Base-by-base conservation (phyloP, 768 basidiomycete species). In the Lactarius tabidus region DNA sequence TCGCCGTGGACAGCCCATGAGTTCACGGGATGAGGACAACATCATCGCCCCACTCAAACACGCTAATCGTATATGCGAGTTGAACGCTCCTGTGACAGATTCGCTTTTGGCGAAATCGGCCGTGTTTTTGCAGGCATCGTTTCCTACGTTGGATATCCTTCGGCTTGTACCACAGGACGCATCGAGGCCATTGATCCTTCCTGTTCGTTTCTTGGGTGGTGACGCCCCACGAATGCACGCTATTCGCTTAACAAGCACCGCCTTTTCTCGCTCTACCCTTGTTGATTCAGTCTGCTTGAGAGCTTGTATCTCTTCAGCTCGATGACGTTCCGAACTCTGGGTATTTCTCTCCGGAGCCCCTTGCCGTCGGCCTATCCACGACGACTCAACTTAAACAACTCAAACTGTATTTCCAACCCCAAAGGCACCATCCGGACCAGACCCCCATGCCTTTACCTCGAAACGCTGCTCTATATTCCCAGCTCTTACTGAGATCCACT, bases 41-140 rank as follows among this genome's bases (percentile, higher is more conserved):
- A 2, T 60, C 15, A 33, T 65, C 2, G 20, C 43, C 17, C 59
- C 53, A 26, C 64, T 65, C 23, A n/a, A 61, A 14, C 55, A 66
- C 18, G 20, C 38, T 5, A 33, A 43, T 6, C 60, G 65, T 6
- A 28, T 66, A 23, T n/a, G 18, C 12, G 29, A 39, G 26, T 20
- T 66, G 18, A 23, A 51, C 20, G 45, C 62, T 35, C 26, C 20
- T 15, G 2, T 57, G 31, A 14, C 48, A 9, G 10, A 38, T 10
- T 9, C 51, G 3, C 36, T 59, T 20, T 59, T 59, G 38, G 38
- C 39, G 6, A 53, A 33, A 20, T 35, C 33, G 18, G 28, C 33
- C 31, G 9, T 8, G 12, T 33, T 35, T n/a, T 31, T 55, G 31
- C 29, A 55, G 28, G 31, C 29, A 35, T 35, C 54, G 23, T 31